A percentile compares a stretch with the other conserved stretches of the same genome.
phyloP scores from a whole-genome alignment of 2,329 filamentous ascomycete genomes.

The Phoma herbarum region DNA sequence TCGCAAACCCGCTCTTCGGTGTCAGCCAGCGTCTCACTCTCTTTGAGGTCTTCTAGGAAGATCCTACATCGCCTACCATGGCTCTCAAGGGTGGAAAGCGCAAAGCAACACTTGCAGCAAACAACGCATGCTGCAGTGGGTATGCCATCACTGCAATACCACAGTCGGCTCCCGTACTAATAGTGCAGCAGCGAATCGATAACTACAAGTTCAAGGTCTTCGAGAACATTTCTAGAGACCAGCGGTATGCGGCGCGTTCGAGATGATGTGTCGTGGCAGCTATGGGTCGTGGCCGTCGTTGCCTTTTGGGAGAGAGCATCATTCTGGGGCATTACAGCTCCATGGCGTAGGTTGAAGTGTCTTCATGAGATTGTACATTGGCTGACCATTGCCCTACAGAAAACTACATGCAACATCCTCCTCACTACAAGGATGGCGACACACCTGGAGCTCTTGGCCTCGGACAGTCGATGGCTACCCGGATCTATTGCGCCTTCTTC shows the following conservation, averaged over 20 bases:
- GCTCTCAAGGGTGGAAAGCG: not conserved
- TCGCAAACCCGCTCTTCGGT: not conserved
- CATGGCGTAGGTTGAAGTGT: slow-evolving; percentile 41
- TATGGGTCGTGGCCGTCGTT: slow-evolving; percentile 40
- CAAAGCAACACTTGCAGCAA: slow-evolving; percentile 4
- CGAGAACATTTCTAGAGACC: slow-evolving; percentile 14
- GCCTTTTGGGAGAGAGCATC: slow-evolving; percentile 40
- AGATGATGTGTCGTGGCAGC: slow-evolving; percentile 33
- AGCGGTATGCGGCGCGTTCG: slow-evolving; percentile 30
- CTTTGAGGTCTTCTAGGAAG: not conserved
- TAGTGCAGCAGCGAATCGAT: slow-evolving; percentile 3
- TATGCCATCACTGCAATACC: not conserved
- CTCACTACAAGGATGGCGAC: slow-evolving; percentile 31
- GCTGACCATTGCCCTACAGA: slow-evolving; percentile 38
- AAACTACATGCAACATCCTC: slow-evolving; percentile 55
- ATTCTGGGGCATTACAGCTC: slow-evolving; percentile 43
- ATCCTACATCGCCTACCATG: slow-evolving; percentile 2
- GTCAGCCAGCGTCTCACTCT: not conserved
- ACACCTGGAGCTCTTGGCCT: slow-evolving; percentile 49
- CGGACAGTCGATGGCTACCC: slow-evolving; percentile 56
- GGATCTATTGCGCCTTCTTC: slow-evolving; percentile 65
- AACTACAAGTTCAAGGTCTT: slow-evolving; percentile 15
- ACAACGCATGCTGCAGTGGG: slow-evolving; percentile 5
- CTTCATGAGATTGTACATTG: not conserved
- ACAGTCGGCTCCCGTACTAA: not conserved